Evolutionary conservation across 1,284 basidiomycete species (phyloP).

Genomic region (Anthracocystis walkeri): DNA sequence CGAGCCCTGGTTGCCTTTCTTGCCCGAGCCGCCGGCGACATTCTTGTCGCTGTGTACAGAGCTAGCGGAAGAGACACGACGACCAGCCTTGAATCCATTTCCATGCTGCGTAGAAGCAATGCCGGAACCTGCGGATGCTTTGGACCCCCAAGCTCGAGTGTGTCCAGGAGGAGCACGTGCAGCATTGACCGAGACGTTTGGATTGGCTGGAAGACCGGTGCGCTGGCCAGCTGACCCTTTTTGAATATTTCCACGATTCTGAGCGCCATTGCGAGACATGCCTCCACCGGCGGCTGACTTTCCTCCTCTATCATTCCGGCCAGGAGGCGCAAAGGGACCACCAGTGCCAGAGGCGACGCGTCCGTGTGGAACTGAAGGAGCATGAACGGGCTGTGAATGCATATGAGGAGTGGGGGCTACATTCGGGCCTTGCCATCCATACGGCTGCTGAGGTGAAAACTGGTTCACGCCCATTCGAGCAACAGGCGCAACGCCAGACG

Average conservation of each 20-base stretch:
- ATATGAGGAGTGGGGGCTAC: slow-evolving; percentile 21
- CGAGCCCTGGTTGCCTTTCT: slow-evolving; percentile 28
- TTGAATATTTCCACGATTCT: slow-evolving; percentile 21
- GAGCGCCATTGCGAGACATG: slow-evolving; percentile 22
- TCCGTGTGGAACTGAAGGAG: slow-evolving; percentile 18
- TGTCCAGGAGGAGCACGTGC: slow-evolving; percentile 25
- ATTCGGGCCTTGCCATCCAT: slow-evolving; percentile 29
- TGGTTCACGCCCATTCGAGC: slow-evolving; percentile 5
- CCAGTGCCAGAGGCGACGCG: slow-evolving; percentile 17
- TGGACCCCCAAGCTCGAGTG: slow-evolving; percentile 22
- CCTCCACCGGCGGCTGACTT: slow-evolving; percentile 9
- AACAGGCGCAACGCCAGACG: slow-evolving; percentile 15
- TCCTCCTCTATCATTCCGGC: slow-evolving; percentile 8
- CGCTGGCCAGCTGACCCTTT: slow-evolving; percentile 12
- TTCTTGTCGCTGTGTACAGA: slow-evolving; percentile 39
- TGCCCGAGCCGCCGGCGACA: slow-evolving; percentile 3
- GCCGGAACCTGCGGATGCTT: slow-evolving; percentile 1
- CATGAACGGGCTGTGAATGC: slow-evolving; percentile 22
- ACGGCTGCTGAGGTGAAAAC: slow-evolving; percentile 27
- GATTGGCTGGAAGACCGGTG: slow-evolving; percentile 31
- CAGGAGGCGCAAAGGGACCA: not conserved
- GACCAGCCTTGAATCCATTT: slow-evolving; percentile 8
- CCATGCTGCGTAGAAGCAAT: not conserved
- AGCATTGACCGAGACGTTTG: slow-evolving; percentile 16
- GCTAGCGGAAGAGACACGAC: slow-evolving; percentile 27